These are phyloP conservation scores for Vaccinium myrtillus DNA, from an alignment of 148 eudicot species.

Conservation along the genomic window DNA sequence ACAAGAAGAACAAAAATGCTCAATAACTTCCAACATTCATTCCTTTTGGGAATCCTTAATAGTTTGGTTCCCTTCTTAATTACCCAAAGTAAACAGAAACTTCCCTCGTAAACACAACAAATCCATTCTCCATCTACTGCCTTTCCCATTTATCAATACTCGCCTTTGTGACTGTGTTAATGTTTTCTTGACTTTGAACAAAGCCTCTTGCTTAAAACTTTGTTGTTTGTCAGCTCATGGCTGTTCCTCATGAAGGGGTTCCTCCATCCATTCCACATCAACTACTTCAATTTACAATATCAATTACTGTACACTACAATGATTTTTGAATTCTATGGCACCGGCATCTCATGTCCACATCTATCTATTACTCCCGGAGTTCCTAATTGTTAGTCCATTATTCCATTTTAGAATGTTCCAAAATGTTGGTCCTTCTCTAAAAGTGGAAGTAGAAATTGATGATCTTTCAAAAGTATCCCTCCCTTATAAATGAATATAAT, in stretches of 20 bases:
- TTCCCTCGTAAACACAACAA: background rate
- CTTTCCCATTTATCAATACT: background rate
- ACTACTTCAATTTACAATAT: background rate
- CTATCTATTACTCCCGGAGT: background rate
- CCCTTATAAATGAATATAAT: no score
- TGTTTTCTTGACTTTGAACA: background rate
- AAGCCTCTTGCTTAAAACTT: background rate
- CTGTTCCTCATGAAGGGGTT: background rate
- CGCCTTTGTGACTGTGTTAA: background rate
- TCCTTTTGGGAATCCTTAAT: background rate
- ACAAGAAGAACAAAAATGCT: background rate
- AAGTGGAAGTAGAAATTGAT: no score
- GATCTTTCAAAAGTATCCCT: no score
- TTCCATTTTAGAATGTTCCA: no score
- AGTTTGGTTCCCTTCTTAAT: background rate
- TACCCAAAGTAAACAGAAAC: background rate
- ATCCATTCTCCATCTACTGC: background rate
- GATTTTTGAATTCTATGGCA: background rate
- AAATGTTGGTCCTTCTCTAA: no score
- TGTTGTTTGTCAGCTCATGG: background rate
- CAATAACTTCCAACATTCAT: background rate
- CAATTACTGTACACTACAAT: background rate
- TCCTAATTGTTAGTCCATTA: no score
- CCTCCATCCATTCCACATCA: background rate
- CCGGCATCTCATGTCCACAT: background rate